Base-by-base conservation (phyloP, 2,329 filamentous ascomycete genomes). In the Stachybotrys chlorohalonatus region DNA sequence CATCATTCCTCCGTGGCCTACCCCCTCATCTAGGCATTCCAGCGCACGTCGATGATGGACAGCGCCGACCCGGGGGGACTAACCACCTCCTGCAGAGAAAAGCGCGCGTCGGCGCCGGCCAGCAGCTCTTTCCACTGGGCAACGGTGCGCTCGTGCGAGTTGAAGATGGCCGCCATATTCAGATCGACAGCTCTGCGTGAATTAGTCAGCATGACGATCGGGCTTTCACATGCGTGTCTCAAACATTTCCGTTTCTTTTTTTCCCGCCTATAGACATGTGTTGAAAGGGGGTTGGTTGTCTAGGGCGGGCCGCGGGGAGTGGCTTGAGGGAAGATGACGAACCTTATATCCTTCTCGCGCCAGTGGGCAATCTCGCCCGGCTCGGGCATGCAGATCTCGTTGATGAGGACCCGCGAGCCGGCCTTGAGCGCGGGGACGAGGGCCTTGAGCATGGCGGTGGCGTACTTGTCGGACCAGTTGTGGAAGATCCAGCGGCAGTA, bases 401-500 rank as follows among this genome's bases (percentile, higher is more conserved):
- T 7, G 15, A 50, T 50, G 11, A 50, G 11, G 9, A 50, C 9
- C 5, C 48, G 16, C 9, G n/a, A 30, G 48, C 48, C 48, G 17
- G 7, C 15, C 17, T 24, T 50, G 16, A 50, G 16, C 9, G 31
- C 48, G 7, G 48, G 30, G 24, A 31, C 31, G 8, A 50, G 24
- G n/a, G 8, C 48, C 31, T 24, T 24, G 31, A 50, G 48, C 8
- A 50, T 50, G 13, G 11, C 9, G 7, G 11, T 31, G 48, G 48
- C 48, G n/a, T 50, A 50, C 31, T 50, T 50, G 31, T 50, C 48
- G 24, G 48, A 30, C 17, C 31, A 32, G 31, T 50, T 50, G 31
- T 50, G 48, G 48, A 50, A 50, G 11, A 50, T 50, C 48, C 48
- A 50, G 48, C 48, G 48, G 48, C 17, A 50, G 24, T 50, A 50